Evolutionary conservation across 2,329 filamentous ascomycete species (phyloP).

Genomic region (Arachnomyces sp.): DNA sequence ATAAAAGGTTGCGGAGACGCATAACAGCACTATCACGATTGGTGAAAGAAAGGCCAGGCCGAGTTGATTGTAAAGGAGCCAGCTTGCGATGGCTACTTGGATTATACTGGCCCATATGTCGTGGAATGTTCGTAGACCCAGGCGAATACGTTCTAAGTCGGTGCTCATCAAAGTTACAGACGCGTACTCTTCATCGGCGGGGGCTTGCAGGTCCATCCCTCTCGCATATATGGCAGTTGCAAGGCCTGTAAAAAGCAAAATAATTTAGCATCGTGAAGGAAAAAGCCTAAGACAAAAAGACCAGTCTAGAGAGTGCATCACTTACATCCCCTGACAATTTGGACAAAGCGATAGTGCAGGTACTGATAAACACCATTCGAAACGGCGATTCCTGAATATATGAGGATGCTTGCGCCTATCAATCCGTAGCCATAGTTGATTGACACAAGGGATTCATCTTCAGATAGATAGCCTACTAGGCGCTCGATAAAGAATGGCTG

Average conservation of each 20-base stretch:
- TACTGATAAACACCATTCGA: conserved; percentile 13
- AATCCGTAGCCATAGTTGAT: conserved; percentile 16
- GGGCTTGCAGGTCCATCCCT: not conserved
- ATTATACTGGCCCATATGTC: conserved; percentile 18
- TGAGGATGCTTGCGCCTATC: conserved; percentile 16
- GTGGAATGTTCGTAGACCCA: conserved; percentile 14
- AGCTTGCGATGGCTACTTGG: conserved; percentile 3
- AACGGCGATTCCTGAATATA: conserved; percentile 13
- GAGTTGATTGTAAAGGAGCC: conserved; percentile 8
- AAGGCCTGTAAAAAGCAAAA: not conserved
- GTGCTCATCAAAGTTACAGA: conserved; percentile 19
- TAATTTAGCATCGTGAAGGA: not conserved
- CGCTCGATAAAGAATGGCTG: conserved; percentile 21
- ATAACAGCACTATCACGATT: conserved; percentile 13
- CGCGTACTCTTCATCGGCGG: conserved; percentile 3
- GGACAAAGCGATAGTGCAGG: not conserved
- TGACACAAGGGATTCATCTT: conserved; percentile 8
- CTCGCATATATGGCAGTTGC: not conserved
- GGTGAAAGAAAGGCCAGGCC: conserved; percentile 16
- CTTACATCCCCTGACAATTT: no score
- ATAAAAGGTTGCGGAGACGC: conserved; percentile 15
- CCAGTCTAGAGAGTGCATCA: no score
- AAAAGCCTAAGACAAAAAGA: no score
- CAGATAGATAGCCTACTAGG: conserved; percentile 13
- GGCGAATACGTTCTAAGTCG: conserved; percentile 17